phyloP scores from a whole-genome alignment of 1,284 basidiomycete species.

The Leccinum subrobustum region DNA sequence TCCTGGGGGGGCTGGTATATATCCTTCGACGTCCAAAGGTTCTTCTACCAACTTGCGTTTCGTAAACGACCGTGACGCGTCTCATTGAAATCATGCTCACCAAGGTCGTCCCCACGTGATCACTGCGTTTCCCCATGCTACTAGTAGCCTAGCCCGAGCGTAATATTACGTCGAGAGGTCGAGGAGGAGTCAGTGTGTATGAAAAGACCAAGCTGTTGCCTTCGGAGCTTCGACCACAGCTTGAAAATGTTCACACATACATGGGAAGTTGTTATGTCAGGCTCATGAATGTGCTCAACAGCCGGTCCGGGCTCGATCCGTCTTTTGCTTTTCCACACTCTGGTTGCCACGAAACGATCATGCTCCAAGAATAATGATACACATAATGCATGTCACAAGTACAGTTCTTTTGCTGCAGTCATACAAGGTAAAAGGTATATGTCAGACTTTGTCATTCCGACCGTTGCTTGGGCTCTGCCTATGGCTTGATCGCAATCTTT shows the following conservation, averaged over 20 bases:
- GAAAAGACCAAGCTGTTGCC: background rate
- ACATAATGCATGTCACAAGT: background rate
- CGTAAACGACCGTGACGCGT: background rate
- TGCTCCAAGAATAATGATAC: background rate
- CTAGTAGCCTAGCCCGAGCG: background rate
- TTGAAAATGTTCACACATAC: constrained; percentile 6
- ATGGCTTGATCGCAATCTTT: constrained; percentile 66
- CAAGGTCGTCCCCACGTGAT: constrained; percentile 4
- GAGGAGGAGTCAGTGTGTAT: background rate
- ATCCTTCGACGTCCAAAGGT: constrained; percentile 58
- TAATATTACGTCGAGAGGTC: background rate
- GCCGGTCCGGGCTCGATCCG: background rate
- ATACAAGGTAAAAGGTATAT: constrained; percentile 19
- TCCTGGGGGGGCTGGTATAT: constrained; percentile 55
- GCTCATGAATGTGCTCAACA: background rate
- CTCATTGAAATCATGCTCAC: constrained; percentile 11
- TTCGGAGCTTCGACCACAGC: background rate
- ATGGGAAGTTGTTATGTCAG: constrained; percentile 11
- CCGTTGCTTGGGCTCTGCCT: constrained; percentile 1
- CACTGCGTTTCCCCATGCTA: constrained; percentile 3
- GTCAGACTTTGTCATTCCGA: background rate
- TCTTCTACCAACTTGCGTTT: constrained; percentile 35
- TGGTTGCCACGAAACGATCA: background rate
- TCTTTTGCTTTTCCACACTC: background rate
- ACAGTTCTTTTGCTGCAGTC: background rate